Percentiles rank a stretch among this genome's conserved stretches.
These are phyloP conservation scores for Triticum urartu DNA, from an alignment of 176 grass and related monocot species.

Conservation along the genomic window DNA sequence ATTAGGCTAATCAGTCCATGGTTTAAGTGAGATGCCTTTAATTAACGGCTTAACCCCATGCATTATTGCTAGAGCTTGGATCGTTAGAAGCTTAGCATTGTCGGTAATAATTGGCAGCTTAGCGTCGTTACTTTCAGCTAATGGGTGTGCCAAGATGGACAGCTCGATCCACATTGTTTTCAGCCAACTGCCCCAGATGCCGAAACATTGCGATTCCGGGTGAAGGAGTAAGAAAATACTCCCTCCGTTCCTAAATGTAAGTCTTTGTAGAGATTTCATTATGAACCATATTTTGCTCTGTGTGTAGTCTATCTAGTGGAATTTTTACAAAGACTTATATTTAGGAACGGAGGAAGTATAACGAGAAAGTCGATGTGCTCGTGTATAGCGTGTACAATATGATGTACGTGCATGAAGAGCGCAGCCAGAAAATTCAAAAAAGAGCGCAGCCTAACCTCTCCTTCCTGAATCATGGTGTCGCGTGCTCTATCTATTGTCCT, in stretches of 20 bases:
- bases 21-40: constrained; percentile 7
- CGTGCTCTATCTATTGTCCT: neutral
- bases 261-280: too few species aligned
- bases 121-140: neutral
- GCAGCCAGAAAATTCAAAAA: neutral
- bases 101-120: too few species aligned
- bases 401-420: neutral
- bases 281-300: too few species aligned
- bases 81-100: neutral
- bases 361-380: neutral
- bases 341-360: neutral
- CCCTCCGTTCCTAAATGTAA: too few species aligned
- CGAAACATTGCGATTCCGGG: neutral
- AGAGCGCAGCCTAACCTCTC: neutral
- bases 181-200: neutral
- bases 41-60: neutral
- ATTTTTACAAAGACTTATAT: too few species aligned
- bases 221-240: neutral
- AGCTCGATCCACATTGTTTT: neutral
- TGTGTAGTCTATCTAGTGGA: too few species aligned
- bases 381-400: constrained; percentile 4
- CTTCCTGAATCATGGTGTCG: neutral
- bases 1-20: neutral
- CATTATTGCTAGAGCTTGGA: neutral
- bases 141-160: neutral